phyloP scores from a whole-genome alignment of 2,329 filamentous ascomycete species.

The Aspergillus costaricaensis region DNA sequence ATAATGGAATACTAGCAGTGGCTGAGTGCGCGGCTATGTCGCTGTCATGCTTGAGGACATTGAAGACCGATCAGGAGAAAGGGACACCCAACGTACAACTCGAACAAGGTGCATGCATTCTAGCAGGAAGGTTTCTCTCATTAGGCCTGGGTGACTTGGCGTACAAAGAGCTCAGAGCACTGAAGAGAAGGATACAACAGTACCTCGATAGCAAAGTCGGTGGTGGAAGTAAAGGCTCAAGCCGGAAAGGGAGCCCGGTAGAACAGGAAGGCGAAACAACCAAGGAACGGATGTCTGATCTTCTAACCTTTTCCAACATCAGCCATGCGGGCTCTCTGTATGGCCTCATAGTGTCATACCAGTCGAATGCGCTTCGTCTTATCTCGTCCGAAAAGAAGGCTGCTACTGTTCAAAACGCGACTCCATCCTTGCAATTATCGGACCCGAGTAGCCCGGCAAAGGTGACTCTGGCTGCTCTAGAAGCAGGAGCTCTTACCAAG shows the following conservation, averaged over 20 bases:
- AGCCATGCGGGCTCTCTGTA: slow-evolving; percentile 29
- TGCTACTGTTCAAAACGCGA: slow-evolving; percentile 35
- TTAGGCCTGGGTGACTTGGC: slow-evolving; percentile 45
- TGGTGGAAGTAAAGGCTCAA: slow-evolving; percentile 19
- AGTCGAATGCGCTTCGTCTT: slow-evolving; percentile 43
- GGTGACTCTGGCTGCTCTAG: slow-evolving; percentile 41
- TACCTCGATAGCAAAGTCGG: slow-evolving; percentile 28
- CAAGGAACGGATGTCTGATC: slow-evolving; percentile 41
- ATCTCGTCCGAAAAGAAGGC: slow-evolving; percentile 37
- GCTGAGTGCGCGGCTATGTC: slow-evolving; percentile 46
- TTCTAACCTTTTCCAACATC: slow-evolving; percentile 39
- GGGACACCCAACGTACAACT: slow-evolving; percentile 40
- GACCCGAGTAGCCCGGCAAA: slow-evolving; percentile 42
- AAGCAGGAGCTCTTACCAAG: slow-evolving; percentile 36
- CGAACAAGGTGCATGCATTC: slow-evolving; percentile 46
- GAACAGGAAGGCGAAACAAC: slow-evolving; percentile 28
- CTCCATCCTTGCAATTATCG: slow-evolving; percentile 34
- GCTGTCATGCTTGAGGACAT: slow-evolving; percentile 39
- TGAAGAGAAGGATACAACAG: slow-evolving; percentile 42
- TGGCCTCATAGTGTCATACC: slow-evolving; percentile 41
- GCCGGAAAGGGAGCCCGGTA: slow-evolving; percentile 17
- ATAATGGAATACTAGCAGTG: slow-evolving; percentile 31
- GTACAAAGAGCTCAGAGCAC: slow-evolving; percentile 41
- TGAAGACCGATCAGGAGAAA: slow-evolving; percentile 34
- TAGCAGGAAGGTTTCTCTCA: slow-evolving; percentile 45